Evolutionary conservation across 768 basidiomycete genomes (phyloP).

Genomic region (Dictyophora rubrovolvata): DNA sequence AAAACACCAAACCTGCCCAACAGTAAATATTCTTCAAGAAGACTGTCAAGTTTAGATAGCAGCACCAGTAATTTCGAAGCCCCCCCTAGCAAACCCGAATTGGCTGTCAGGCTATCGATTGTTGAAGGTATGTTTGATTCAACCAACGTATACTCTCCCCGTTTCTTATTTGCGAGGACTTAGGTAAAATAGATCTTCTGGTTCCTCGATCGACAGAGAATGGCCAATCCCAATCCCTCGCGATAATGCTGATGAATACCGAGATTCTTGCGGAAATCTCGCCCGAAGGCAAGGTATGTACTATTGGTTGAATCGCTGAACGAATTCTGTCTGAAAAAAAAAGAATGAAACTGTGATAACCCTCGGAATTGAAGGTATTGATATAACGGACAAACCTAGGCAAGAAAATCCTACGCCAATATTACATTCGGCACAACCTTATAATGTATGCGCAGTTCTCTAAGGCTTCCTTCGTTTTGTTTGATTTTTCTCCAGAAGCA

Average conservation of each 20-base stretch:
- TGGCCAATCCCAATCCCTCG: conserved; percentile 38
- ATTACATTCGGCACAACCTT: conserved; percentile 45
- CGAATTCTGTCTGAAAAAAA: not conserved
- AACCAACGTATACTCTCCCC: conserved; percentile 34
- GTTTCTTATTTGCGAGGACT: conserved; percentile 34
- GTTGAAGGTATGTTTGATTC: conserved; percentile 22
- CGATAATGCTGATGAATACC: conserved; percentile 50
- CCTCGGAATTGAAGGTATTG: conserved; percentile 51
- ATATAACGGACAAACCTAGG: conserved; percentile 37
- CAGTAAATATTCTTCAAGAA: conserved; percentile 60
- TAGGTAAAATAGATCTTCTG: conserved; percentile 34
- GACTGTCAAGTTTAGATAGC: conserved; percentile 25
- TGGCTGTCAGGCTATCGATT: conserved; percentile 39
- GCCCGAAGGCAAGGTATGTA: conserved; percentile 56
- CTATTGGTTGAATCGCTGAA: not conserved
- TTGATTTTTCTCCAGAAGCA: conserved; percentile 6
- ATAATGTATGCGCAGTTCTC: conserved; percentile 41
- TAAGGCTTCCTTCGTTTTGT: not conserved
- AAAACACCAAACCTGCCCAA: conserved; percentile 62
- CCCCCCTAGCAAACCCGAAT: conserved; percentile 25
- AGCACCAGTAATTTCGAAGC: conserved; percentile 13
- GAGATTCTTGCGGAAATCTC: conserved; percentile 56
- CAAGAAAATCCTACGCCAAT: conserved; percentile 28
- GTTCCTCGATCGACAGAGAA: conserved; percentile 36
- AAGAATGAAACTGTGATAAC: conserved; percentile 67